Base-by-base conservation (phyloP, 2,329 filamentous ascomycete species). In the Parafenestella ontariensis region DNA sequence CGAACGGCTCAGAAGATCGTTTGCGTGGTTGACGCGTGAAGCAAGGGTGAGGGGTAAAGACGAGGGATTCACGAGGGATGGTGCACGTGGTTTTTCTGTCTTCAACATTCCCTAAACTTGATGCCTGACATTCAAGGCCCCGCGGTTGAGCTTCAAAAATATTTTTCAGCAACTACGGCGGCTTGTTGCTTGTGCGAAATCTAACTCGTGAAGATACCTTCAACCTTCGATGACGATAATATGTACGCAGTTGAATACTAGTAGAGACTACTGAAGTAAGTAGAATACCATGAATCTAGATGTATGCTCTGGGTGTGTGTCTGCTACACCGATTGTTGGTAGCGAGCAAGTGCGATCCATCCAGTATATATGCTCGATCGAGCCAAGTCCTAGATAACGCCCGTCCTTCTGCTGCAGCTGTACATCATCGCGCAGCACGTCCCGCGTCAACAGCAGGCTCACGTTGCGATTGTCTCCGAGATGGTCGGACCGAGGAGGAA, bases 401-500 rank as follows among this genome's bases (percentile, higher is more conserved):
- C 23, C n/a, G 18, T 43, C 24, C 41, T 43, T 2, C 41, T 29
- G 26, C 37, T 40, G 41, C 41, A 43, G 41, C 23, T 43, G 41
- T 43, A 29, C 41, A 43, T 43, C 41, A 43, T 43, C 41, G 41
- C 26, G 41, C 41, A 43, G 41, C 21, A 43, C 41, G 17, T 43
- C 21, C 26, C 41, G 10, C 41, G 29, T 26, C 41, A 43, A 43
- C 41, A 42, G 23, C 40, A 43, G 24, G 41, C 5, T 23, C 18
- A 15, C 43, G 37, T 37, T 39, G 17, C 41, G 43, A 17, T 24
- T 26, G 37, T 31, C 20, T 37, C 43, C 42, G 28, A 28, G 24
- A 29, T 29, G 28, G 46, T 49, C 51, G 52, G 56, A 34, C 51
- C 59, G 54, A 53, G 50, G 29, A 41, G 50, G 13, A 33, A 46